Evolutionary conservation across 1,284 basidiomycete genomes (phyloP).

Genomic region (Athelia sp.): DNA sequence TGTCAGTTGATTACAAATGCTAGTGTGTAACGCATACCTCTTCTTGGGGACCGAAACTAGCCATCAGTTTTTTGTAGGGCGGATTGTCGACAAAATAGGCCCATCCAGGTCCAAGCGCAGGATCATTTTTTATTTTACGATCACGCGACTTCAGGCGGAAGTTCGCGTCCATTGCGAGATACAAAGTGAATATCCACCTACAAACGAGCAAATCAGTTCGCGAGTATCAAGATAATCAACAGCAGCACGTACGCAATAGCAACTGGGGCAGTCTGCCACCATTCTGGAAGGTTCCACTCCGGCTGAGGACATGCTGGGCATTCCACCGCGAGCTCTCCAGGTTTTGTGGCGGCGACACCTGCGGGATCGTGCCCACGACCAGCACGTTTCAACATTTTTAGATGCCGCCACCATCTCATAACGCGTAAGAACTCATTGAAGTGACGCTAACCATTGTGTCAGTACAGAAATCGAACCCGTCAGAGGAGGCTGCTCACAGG

Average conservation of each 20-base stretch:
- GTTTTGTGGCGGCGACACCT: constrained; percentile 9
- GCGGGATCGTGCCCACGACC: constrained; percentile 14
- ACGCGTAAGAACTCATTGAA: constrained; percentile 13
- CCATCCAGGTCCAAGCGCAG: constrained; percentile 16
- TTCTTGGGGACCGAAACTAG: constrained; percentile 7
- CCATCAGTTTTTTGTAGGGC: constrained; percentile 13
- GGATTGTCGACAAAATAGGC: constrained; percentile 18
- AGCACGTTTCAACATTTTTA: constrained; percentile 5
- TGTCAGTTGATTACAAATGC: no score
- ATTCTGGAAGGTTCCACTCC: constrained; percentile 20
- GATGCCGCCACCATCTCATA: constrained; percentile 13
- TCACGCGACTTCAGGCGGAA: constrained; percentile 20
- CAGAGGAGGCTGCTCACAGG: constrained; percentile 10
- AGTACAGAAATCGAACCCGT: no score
- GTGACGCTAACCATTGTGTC: constrained; percentile 3
- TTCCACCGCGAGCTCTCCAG: constrained; percentile 17
- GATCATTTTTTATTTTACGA: constrained; percentile 14
- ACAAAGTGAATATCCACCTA: constrained; percentile 19
- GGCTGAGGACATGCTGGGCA: constrained; percentile 26
- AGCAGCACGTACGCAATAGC: constrained; percentile 4
- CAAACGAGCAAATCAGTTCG: background rate
- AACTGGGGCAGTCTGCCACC: constrained; percentile 15
- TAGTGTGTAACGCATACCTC: no score
- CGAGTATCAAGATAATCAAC: background rate
- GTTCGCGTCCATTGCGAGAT: constrained; percentile 21